Percentiles rank a stretch among this genome's conserved stretches.
These are phyloP conservation scores for Liriodendron chinense DNA, from an alignment of 164 flowering plant species.

Conservation along the genomic window DNA sequence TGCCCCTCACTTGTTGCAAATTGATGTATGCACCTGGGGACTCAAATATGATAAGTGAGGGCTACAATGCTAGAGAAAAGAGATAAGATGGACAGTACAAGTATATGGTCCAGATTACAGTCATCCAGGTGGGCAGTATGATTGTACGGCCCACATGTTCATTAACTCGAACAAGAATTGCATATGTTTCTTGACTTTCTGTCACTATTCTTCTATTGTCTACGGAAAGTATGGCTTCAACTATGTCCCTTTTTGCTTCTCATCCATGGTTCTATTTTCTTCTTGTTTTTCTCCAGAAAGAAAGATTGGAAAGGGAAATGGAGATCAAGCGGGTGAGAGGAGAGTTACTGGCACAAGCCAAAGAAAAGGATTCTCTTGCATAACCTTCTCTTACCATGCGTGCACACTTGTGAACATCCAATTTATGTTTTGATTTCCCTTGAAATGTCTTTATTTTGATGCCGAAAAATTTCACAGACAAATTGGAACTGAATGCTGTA, in stretches of 20 bases:
- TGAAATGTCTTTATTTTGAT: background rate
- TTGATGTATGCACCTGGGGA: too few species aligned
- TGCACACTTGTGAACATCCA: background rate
- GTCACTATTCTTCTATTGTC: too few species aligned
- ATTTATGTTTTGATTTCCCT: background rate
- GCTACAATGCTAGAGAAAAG: too few species aligned
- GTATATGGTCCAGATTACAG: too few species aligned
- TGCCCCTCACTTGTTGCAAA: too few species aligned
- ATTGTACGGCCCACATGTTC: too few species aligned
- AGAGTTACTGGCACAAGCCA: slow-evolving; percentile 16
- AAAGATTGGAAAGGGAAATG: slow-evolving; percentile 52
- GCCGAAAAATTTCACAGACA: background rate
- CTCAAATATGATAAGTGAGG: too few species aligned
- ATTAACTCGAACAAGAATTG: too few species aligned
- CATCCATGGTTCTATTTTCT: background rate
- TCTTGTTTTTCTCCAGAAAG: slow-evolving; percentile 38
- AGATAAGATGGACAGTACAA: too few species aligned
- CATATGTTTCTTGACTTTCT: too few species aligned
- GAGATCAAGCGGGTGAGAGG: slow-evolving; percentile 44
- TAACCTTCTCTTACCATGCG: slow-evolving; percentile 7
- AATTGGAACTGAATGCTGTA: background rate
- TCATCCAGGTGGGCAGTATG: too few species aligned
- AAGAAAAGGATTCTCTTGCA: slow-evolving; percentile 41
- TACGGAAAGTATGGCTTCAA: too few species aligned
- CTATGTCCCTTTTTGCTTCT: background rate